Conservation (phyloP, 257 asterid species). For the Fraxinus anomala region DNA sequence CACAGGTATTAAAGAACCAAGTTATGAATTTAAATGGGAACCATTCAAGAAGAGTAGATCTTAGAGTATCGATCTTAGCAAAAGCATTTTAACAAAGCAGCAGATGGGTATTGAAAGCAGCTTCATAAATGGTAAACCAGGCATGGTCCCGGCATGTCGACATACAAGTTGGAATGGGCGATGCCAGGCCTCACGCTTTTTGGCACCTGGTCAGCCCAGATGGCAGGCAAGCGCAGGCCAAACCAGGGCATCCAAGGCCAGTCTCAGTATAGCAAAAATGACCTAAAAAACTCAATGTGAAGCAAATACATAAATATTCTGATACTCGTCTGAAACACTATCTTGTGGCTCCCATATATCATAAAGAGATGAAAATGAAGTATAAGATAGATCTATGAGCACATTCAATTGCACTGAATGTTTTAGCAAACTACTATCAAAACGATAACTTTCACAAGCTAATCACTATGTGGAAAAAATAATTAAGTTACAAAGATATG, state of each 20-base stretch:
- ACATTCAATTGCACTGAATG: neutral
- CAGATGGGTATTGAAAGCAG: conserved; percentile 3
- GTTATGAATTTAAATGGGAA: neutral
- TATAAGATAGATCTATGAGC: neutral
- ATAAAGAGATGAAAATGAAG: neutral
- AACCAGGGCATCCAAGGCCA: neutral
- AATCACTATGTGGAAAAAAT: neutral
- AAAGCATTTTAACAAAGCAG: neutral
- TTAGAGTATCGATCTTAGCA: neutral
- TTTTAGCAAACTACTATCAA: neutral
- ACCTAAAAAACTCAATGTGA: neutral
- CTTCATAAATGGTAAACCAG: neutral
- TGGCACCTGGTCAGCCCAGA: neutral
- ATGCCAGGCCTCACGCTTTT: neutral
- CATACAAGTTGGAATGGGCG: neutral
- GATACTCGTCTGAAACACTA: neutral
- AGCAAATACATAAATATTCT: neutral
- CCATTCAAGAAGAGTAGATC: neutral
- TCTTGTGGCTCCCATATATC: neutral
- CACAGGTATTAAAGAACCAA: neutral
- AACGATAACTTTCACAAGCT: neutral
- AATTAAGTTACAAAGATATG: neutral
- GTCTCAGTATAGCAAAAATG: neutral
- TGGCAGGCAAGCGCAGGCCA: neutral
- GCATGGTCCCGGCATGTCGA: neutral